A percentile compares a stretch with the other conserved stretches of the same genome.
Conservation (phyloP, 345 rosid genomes). For the Kernera saxatilis region DNA sequence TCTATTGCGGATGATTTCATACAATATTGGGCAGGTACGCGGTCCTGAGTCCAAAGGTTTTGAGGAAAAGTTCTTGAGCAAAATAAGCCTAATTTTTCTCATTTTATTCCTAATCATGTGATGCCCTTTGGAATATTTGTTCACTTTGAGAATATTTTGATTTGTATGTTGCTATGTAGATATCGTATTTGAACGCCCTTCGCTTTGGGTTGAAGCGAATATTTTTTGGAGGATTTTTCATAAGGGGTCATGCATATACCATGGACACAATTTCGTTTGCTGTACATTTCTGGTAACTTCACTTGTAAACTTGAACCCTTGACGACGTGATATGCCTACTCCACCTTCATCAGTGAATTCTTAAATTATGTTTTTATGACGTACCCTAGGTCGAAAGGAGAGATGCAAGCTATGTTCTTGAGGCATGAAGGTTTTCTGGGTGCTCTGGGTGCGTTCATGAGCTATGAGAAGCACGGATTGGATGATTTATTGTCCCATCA, state of each 20-base stretch:
- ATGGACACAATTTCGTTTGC: slow-evolving; percentile 99
- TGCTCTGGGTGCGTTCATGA: slow-evolving; percentile 97
- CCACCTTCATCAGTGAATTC: background rate
- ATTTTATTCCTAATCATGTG: background rate
- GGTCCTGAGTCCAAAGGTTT: background rate
- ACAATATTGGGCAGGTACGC: slow-evolving; percentile 94
- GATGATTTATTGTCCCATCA: slow-evolving; percentile 99
- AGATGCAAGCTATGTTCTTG: slow-evolving; percentile 93
- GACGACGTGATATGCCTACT: background rate
- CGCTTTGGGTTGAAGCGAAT: slow-evolving; percentile 91
- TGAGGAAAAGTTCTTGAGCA: background rate
- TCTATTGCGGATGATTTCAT: slow-evolving; percentile 96
- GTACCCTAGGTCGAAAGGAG: slow-evolving; percentile 88
- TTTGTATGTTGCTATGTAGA: slow-evolving; percentile 41
- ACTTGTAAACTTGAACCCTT: background rate
- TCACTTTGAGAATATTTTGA: background rate
- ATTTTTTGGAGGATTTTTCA: slow-evolving; percentile 96
- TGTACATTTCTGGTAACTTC: slow-evolving; percentile 86
- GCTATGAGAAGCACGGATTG: slow-evolving; percentile 95
- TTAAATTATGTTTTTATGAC: slow-evolving; percentile 10
- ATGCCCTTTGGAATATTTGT: background rate
- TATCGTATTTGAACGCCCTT: slow-evolving; percentile 89
- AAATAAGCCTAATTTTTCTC: background rate
- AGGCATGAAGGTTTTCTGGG: slow-evolving; percentile 99
- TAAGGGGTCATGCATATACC: slow-evolving; percentile 98